Conservation (phyloP, 352 stramenopile genomes). For the Stephanocyclus meneghinianus region DNA sequence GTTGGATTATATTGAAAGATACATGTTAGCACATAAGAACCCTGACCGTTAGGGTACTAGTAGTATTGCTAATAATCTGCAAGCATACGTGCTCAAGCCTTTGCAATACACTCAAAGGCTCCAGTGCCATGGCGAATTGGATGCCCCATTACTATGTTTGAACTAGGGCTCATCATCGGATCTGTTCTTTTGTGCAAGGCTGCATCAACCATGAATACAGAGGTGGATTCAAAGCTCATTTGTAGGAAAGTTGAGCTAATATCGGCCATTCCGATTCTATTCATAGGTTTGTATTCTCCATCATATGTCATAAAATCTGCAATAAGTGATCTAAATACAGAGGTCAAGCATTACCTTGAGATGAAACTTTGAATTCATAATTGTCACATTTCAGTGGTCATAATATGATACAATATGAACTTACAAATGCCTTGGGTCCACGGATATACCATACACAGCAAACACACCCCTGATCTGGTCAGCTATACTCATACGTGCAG, state of each 20-base stretch:
- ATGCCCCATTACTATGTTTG: conserved; percentile 92
- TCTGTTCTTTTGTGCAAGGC: conserved; percentile 89
- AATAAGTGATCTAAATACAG: conserved; percentile 85
- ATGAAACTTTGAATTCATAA: too few species aligned
- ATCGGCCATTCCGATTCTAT: conserved; percentile 95
- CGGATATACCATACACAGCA: conserved; percentile 98
- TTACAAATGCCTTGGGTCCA: conserved; percentile 94
- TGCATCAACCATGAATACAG: conserved; percentile 96
- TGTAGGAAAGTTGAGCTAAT: conserved; percentile 95
- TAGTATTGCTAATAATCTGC: too few species aligned
- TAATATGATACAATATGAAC: not conserved
- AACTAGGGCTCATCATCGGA: conserved; percentile 90
- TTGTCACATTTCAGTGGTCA: not conserved
- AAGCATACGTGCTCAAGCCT: conserved; percentile 11
- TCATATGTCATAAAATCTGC: conserved; percentile 99
- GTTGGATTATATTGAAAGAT: too few species aligned
- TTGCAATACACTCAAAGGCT: conserved; percentile 91
- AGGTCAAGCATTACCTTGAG: too few species aligned
- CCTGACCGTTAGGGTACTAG: too few species aligned
- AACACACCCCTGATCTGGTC: conserved; percentile 99
- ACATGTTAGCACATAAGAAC: too few species aligned
- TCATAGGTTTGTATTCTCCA: conserved; percentile 96
- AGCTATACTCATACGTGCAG: conserved; percentile 94
- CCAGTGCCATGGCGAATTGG: conserved; percentile 93
- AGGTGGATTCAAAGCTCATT: conserved; percentile 99